These are phyloP conservation scores for Dactylellina haptotyla DNA, from an alignment of 2,329 filamentous ascomycete species.

Conservation along the genomic window DNA sequence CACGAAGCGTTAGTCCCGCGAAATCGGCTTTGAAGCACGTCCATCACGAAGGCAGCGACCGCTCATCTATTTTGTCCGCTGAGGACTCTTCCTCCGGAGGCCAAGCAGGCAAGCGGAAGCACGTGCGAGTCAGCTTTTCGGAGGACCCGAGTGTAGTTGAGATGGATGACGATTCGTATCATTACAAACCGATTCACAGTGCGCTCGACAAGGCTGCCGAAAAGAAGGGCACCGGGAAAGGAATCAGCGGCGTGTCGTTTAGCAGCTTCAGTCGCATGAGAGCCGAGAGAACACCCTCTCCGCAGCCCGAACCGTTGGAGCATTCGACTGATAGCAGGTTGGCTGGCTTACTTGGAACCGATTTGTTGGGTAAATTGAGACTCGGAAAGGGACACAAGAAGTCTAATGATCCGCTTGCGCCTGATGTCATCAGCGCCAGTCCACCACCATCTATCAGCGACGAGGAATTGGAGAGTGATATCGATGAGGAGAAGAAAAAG, in stretches of 20 bases:
- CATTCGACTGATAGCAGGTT: constrained; percentile 38
- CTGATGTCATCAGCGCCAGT: constrained; percentile 43
- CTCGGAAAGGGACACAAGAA: constrained; percentile 27
- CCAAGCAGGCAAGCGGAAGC: constrained; percentile 15
- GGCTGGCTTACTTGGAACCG: constrained; percentile 33
- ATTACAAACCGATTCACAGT: constrained; percentile 51
- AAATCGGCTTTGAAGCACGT: constrained; percentile 56
- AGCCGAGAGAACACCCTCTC: constrained; percentile 42
- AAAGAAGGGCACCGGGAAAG: constrained; percentile 30
- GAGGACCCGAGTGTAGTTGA: constrained; percentile 56
- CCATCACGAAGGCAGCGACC: constrained; percentile 45
- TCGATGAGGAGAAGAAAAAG: not conserved
- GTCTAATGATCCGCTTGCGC: constrained; percentile 29
- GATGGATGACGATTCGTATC: constrained; percentile 54
- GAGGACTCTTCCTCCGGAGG: constrained; percentile 26
- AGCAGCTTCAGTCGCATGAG: constrained; percentile 47
- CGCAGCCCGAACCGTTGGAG: constrained; percentile 13
- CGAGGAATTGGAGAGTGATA: constrained; percentile 33
- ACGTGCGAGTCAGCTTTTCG: constrained; percentile 56
- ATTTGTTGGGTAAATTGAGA: constrained; percentile 27
- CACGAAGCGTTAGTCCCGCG: constrained; percentile 56
- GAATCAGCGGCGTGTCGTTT: constrained; percentile 37
- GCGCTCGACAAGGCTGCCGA: constrained; percentile 32
- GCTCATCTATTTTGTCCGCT: constrained; percentile 47
- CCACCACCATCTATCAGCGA: constrained; percentile 45